Base-by-base conservation (phyloP, 1,284 basidiomycete genomes). In the Omphalotus olearius region DNA sequence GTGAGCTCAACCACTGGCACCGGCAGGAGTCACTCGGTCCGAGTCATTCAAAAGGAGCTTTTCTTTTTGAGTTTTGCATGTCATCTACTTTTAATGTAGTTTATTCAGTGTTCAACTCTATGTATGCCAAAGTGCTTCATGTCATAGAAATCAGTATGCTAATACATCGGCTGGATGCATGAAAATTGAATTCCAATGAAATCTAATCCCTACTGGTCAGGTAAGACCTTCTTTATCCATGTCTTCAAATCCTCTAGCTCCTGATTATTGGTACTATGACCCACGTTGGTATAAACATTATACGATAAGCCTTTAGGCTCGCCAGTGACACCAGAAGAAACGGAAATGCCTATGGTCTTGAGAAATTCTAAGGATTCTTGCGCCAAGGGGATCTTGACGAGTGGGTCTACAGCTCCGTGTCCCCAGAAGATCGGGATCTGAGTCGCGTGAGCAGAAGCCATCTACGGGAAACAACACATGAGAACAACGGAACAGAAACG, bases 391-490 rank as follows among this genome's bases (percentile, higher is more conserved):
- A 74, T 77, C 50, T 73, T 75, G 50, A 95, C 85, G 11, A 95
- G 74, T 7, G 80, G 82, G 66, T 97, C 93, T 28, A 68, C 70
- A n/a, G 72, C 79, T 6, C 93, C 93, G 57, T 93, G 91, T 5
- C 89, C 94, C 84, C 89, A 91, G 71, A 95, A 95, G 35, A 94
- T 75, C 1, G 91, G 87, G n/a, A 82, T 72, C 11, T 78, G 74
- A 51, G 74, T 71, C 17, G 80, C 78, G 58, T 82, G 73, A 11
- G 75, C 68, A 6, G 78, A 76, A 30, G 71, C 64, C 75, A 87
- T 79, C 85, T 88, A 56, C 18, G 16, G 17, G 36, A 50, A 28
- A 43, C 25, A 41, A 6, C 11, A 43, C 43, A 23, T 33, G 13
- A 16, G 42, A 33, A 63, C 82, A 56, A 33, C 30, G 9, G 23